Conservation (phyloP, 257 asterid species). For the Petunia axillaris region DNA sequence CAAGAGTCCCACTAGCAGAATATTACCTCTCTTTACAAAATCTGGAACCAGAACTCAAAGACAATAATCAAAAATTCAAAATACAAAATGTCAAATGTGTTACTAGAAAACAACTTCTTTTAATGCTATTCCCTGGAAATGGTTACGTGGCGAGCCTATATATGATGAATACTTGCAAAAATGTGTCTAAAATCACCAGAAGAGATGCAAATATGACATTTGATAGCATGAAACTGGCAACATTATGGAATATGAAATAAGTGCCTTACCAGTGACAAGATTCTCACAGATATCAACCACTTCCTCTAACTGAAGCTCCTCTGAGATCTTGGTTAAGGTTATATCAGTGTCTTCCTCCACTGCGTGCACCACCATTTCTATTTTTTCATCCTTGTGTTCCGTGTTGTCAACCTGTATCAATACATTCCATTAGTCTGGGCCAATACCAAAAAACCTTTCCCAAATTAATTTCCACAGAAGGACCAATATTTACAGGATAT, state of each 20-base stretch:
- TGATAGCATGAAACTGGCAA: constrained; percentile 15
- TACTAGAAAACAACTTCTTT: constrained; percentile 8
- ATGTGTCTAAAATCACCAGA: not conserved
- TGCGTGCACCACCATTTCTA: constrained; percentile 18
- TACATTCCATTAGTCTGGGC: constrained; percentile 23
- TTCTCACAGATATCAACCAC: constrained; percentile 31
- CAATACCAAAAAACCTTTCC: constrained; percentile 8
- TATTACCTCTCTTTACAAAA: not conserved
- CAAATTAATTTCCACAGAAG: constrained; percentile 1
- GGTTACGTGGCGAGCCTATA: constrained; percentile 2
- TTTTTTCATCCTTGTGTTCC: constrained; percentile 28
- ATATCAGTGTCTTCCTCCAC: constrained; percentile 27
- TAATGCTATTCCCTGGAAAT: not conserved
- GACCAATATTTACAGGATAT: not conserved
- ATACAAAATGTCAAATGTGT: not conserved
- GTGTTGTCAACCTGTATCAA: constrained; percentile 51
- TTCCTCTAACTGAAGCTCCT: constrained; percentile 34
- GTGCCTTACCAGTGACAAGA: constrained; percentile 48
- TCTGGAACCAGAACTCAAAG: not conserved
- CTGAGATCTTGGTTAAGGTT: constrained; percentile 30
- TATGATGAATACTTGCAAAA: not conserved
- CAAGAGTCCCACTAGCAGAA: not conserved
- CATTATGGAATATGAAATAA: not conserved
- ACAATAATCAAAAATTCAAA: not conserved
- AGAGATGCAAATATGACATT: not conserved